Evolutionary conservation across 805 yeast genomes (phyloP).

Genomic region (Candida maris): DNA sequence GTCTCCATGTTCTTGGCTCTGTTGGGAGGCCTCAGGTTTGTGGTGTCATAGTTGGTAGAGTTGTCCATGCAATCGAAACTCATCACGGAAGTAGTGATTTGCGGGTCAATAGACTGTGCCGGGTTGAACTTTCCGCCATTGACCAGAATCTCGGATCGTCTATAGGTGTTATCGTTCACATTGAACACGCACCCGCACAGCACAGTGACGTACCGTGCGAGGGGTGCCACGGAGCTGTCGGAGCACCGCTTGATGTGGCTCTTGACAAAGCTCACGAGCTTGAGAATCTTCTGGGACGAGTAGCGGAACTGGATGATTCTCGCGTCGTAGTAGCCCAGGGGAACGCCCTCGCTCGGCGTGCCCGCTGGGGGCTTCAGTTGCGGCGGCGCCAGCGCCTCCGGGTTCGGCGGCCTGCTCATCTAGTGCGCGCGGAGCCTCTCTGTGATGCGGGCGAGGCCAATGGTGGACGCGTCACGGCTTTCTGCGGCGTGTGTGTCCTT

Average conservation of each 20-base stretch:
- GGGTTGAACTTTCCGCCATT: constrained; percentile 42
- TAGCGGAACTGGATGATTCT: constrained; percentile 57
- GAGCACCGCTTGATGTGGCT: constrained; percentile 18
- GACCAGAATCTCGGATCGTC: constrained; percentile 35
- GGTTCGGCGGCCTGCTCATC: too few relatives aligned
- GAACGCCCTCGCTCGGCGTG: constrained; percentile 29
- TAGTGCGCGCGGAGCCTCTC: too few relatives aligned
- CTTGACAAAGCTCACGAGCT: constrained; percentile 33
- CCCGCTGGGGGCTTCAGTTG: too few relatives aligned
- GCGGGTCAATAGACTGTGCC: constrained; percentile 37
- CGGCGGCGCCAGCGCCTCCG: too few relatives aligned
- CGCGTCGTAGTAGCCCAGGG: constrained; percentile 50
- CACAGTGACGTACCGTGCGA: constrained; percentile 33
- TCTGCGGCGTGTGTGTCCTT: too few relatives aligned
- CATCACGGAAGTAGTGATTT: constrained; percentile 34
- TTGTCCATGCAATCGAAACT: constrained; percentile 34
- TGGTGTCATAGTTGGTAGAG: constrained; percentile 30
- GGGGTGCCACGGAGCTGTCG: constrained; percentile 28
- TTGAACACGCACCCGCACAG: constrained; percentile 40
- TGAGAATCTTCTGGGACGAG: constrained; percentile 44
- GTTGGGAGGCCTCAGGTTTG: constrained; percentile 29
- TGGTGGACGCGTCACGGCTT: too few relatives aligned
- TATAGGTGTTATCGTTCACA: constrained; percentile 36
- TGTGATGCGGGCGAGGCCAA: too few relatives aligned
- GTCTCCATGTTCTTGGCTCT: constrained; percentile 26